Conservation (phyloP, 106 monocot genomes). For the Hemerocallis citrina region DNA sequence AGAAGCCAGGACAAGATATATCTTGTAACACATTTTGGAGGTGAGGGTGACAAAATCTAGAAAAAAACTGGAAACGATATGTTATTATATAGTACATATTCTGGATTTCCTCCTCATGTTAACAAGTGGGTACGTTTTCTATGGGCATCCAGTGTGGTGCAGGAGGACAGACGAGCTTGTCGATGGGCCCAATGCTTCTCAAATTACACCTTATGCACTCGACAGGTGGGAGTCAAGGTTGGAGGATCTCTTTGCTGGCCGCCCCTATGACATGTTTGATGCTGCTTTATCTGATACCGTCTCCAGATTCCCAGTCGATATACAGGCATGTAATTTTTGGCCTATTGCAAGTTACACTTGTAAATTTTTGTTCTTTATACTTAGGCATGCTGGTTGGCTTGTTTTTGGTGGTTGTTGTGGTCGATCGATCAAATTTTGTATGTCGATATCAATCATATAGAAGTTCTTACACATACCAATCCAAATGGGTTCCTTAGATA, state of each 20-base stretch:
- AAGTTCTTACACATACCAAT: no score
- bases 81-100: no score
- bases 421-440: background rate
- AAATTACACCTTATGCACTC: slow-evolving; percentile 32
- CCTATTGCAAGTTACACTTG: background rate
- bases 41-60: no score
- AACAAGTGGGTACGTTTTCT: background rate
- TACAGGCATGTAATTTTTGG: slow-evolving; percentile 33
- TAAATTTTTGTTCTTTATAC: background rate
- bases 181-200: slow-evolving; percentile 43
- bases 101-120: no score
- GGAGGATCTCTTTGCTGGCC: slow-evolving; percentile 29
- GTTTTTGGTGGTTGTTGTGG: background rate
- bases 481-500: no score
- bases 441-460: background rate
- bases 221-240: slow-evolving; percentile 31
- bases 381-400: background rate
- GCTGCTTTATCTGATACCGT: slow-evolving; percentile 35
- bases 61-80: no score
- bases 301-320: slow-evolving; percentile 52
- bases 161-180: slow-evolving; percentile 43
- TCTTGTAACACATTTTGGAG: no score
- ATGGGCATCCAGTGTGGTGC: slow-evolving; percentile 46
- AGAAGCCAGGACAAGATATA: no score
- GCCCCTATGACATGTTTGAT: slow-evolving; percentile 40